These are phyloP conservation scores for Bipolaris bicolor DNA, from an alignment of 2,329 filamentous ascomycete genomes.

Conservation along the genomic window DNA sequence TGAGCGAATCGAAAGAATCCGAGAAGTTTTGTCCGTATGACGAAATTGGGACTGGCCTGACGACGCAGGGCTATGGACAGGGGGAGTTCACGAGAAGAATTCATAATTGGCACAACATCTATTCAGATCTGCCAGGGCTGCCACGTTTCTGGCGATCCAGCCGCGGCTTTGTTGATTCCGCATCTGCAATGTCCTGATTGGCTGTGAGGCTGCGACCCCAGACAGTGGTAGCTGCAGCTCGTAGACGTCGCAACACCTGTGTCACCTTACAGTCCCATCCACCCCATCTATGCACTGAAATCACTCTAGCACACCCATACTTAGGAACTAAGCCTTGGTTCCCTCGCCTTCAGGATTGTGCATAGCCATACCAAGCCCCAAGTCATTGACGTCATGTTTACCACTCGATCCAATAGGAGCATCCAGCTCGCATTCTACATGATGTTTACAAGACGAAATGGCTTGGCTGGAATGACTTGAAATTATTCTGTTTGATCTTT, in stretches of 20 bases:
- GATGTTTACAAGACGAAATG: conserved; percentile 4
- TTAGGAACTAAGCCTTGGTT: background rate
- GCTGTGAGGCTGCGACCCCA: background rate
- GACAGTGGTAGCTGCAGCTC: background rate
- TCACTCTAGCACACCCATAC: background rate
- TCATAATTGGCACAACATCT: no score
- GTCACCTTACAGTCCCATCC: background rate
- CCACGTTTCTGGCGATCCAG: conserved; percentile 6
- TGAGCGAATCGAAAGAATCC: no score
- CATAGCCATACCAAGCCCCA: conserved; percentile 8
- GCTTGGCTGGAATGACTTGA: background rate
- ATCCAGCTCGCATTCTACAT: conserved; percentile 1
- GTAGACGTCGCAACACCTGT: background rate
- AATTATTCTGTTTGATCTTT: background rate
- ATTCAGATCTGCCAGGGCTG: background rate
- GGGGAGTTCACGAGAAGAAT: no score
- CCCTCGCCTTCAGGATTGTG: background rate
- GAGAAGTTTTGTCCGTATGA: no score
- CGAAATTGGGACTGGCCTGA: no score
- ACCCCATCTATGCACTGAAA: background rate
- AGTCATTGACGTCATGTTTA: conserved; percentile 18
- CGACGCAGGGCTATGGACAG: no score
- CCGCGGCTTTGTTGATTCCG: background rate
- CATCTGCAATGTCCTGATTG: conserved; percentile 2
- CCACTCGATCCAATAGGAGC: conserved; percentile 11